These are phyloP conservation scores for Yarrowia galli DNA, from an alignment of 1,139 yeast genomes.

Conservation along the genomic window DNA sequence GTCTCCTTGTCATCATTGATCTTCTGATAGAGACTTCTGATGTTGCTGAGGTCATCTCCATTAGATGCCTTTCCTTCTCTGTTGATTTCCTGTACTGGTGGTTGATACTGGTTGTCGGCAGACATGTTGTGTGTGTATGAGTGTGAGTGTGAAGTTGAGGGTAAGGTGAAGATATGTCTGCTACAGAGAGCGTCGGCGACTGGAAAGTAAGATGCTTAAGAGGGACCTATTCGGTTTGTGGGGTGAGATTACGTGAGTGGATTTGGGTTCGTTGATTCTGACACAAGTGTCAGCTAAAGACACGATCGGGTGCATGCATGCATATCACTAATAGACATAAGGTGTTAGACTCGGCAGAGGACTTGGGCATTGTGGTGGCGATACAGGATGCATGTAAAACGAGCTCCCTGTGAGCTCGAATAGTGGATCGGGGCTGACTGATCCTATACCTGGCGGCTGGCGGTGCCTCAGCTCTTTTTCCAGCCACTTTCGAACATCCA, in stretches of 20 bases:
- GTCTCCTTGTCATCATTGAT: slow-evolving; percentile 15
- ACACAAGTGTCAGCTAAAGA: slow-evolving; percentile 13
- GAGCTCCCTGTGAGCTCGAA: not conserved
- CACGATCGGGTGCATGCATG: slow-evolving; percentile 31
- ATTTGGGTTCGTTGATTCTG: slow-evolving; percentile 1
- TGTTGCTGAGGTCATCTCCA: slow-evolving; percentile 28
- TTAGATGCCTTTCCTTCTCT: not conserved
- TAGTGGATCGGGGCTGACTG: not conserved
- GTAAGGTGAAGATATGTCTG: not conserved
- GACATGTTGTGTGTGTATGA: not conserved
- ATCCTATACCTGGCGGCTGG: not conserved
- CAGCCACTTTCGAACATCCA: not conserved
- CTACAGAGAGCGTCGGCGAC: not conserved
- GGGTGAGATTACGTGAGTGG: slow-evolving; percentile 20
- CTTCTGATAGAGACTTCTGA: slow-evolving; percentile 20
- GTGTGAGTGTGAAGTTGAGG: not conserved
- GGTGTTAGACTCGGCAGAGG: not conserved
- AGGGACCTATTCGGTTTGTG: not conserved
- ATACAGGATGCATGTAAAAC: not conserved
- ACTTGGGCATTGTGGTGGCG: not conserved
- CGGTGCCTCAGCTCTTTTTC: not conserved
- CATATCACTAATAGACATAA: not conserved
- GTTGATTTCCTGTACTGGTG: not conserved
- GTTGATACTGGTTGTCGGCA: not conserved
- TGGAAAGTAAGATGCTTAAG: too few relatives aligned